Base-by-base conservation (phyloP, 2,329 filamentous ascomycete genomes). In the Tolypocladium tropicale region DNA sequence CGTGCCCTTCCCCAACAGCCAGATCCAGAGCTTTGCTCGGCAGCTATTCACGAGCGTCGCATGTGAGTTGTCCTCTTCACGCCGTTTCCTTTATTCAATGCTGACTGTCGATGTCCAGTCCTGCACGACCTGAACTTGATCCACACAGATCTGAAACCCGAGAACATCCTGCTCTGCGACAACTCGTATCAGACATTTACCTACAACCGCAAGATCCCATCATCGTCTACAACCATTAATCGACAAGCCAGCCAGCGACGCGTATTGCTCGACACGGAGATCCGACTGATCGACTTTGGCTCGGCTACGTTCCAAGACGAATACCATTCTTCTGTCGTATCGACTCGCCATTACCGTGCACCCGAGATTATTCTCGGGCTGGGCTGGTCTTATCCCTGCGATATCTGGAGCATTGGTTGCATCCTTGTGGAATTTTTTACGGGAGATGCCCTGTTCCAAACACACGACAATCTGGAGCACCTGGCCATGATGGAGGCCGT, bases 21-120 rank as follows among this genome's bases (percentile, higher is more conserved):
- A 99, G 72, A 99, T 99, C 57, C 94, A 97, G 71, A 93, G 84
- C 69, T 97, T 99, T 77, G 94, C 94, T 52, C 85, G 93, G 53
- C 94, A 99, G 69, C 78, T 99, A 18, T 89, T 99, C 59, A 97
- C 93, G n/a, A 97, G 93, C 66, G 95, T 99, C 66, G 94, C 94
- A 57, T 99, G 90, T 95, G 76, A 79, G 90, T 84, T 18, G 21
- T 30, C 33, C 23, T 52, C 16, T n/a, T 23, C 41, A 6, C 12
- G 4, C 34, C 16, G 12, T 11, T 9, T 49, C 16, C n/a, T 28
- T 39, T 14, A 16, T n/a, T 2, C n/a, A 14, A 5, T 52, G 4
- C 49, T 33, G 32, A 32, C 25, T 9, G 14, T 50, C 32, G 0
- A 10, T 49, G 4, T n/a, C 18, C 36, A 95, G 90, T 97, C 72